These are phyloP conservation scores for Citrus mangshanensis DNA, from an alignment of 345 rosid species.

Conservation along the genomic window DNA sequence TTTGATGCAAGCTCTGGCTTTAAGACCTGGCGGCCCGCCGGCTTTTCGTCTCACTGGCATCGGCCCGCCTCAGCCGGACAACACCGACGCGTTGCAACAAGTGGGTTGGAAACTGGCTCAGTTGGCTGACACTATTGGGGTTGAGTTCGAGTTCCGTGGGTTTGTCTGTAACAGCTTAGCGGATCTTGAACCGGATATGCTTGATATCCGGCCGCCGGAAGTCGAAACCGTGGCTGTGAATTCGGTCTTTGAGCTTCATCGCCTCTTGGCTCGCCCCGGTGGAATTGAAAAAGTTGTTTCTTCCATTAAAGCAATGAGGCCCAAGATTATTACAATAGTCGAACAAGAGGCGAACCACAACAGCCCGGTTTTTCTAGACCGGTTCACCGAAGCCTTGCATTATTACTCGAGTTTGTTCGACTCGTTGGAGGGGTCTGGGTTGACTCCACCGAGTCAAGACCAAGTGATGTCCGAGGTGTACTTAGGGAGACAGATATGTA, in stretches of 20 bases:
- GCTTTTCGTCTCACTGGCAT: conserved; percentile 79
- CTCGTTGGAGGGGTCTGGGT: conserved; percentile 64
- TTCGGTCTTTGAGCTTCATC: conserved; percentile 75
- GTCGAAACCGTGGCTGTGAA: conserved; percentile 71
- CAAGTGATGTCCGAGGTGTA: conserved; percentile 75
- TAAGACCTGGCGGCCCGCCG: conserved; percentile 78
- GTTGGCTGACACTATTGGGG: conserved; percentile 52
- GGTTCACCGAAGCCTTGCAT: conserved; percentile 79
- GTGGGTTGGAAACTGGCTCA: conserved; percentile 81
- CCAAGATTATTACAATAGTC: conserved; percentile 72
- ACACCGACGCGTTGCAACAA: conserved; percentile 57
- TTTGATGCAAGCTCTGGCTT: conserved; percentile 87
- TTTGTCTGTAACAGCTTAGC: conserved; percentile 59
- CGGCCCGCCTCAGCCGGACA: conserved; percentile 66
- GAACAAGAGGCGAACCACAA: conserved; percentile 96
- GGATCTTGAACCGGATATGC: conserved; percentile 69
- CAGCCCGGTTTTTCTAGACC: conserved; percentile 59
- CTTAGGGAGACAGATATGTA: conserved; percentile 75
- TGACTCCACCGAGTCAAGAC: conserved; percentile 47
- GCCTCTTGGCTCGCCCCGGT: conserved; percentile 56
- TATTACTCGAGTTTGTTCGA: conserved; percentile 86
- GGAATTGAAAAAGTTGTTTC: conserved; percentile 55
- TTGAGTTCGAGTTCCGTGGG: conserved; percentile 66
- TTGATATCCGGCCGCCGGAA: conserved; percentile 45
- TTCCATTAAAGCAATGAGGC: conserved; percentile 54